Percentiles rank a stretch among this genome's conserved stretches.
phyloP scores from a whole-genome alignment of 352 stramenopile species.

The Phytophthora hibernalis region DNA sequence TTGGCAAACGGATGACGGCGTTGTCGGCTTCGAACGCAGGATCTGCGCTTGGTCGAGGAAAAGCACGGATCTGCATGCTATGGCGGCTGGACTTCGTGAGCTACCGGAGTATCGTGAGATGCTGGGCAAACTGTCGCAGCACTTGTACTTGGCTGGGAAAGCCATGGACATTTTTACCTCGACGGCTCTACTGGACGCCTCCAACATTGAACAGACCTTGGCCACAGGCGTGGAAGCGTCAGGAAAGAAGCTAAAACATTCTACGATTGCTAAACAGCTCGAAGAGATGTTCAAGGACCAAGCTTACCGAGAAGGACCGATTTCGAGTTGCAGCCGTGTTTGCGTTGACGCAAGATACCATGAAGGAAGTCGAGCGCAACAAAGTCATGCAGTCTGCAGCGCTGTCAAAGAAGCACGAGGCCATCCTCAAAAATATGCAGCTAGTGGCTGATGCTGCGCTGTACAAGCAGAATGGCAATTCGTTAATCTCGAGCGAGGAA shows the following conservation, averaged over 20 bases:
- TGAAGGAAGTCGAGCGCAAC: conserved; percentile 88
- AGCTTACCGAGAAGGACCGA: conserved; percentile 77
- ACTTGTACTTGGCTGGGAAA: conserved; percentile 94
- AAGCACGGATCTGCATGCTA: conserved; percentile 90
- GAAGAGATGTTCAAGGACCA: conserved; percentile 89
- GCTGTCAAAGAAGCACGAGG: conserved; percentile 75
- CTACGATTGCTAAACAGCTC: conserved; percentile 85
- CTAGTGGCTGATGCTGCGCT: conserved; percentile 55
- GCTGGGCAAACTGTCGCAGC: conserved; percentile 94
- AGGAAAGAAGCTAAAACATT: conserved; percentile 89
- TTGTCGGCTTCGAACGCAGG: conserved; percentile 85
- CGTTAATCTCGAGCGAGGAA: conserved; percentile 57
- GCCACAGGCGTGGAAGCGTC: conserved; percentile 95
- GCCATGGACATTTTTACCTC: conserved; percentile 95
- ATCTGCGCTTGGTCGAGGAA: conserved; percentile 78
- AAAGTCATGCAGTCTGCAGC: conserved; percentile 88
- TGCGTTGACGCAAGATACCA: conserved; percentile 91
- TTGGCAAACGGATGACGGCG: conserved; percentile 76
- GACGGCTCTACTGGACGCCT: conserved; percentile 88
- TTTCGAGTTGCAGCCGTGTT: conserved; percentile 94
- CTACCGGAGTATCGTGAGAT: conserved; percentile 96
- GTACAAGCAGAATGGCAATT: conserved; percentile 79
- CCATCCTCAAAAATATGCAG: conserved; percentile 71
- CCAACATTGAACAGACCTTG: conserved; percentile 95
- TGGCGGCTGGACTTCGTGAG: conserved; percentile 93